These are phyloP conservation scores for Xylaria telfairii DNA, from an alignment of 495 filamentous ascomycete genomes.

Conservation along the genomic window DNA sequence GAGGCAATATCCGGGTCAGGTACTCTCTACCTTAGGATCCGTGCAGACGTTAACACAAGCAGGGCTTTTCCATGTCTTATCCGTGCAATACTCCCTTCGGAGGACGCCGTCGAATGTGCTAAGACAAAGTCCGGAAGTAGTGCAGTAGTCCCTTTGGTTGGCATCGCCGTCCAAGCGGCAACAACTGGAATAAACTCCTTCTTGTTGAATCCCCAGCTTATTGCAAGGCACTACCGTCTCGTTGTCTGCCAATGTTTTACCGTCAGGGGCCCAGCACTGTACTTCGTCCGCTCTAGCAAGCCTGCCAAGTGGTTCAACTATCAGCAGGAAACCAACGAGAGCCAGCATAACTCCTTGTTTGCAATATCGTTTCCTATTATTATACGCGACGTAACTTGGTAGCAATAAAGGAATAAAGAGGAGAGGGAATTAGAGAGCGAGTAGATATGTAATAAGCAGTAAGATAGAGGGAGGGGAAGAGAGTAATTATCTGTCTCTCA, in stretches of 20 bases:
- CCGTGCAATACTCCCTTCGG: slow-evolving; percentile 36
- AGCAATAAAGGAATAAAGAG: neutral
- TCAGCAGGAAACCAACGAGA: neutral
- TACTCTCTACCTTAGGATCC: slow-evolving; percentile 25
- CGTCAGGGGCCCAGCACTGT: slow-evolving; percentile 35
- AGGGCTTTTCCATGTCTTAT: slow-evolving; percentile 34
- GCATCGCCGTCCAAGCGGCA: slow-evolving; percentile 32
- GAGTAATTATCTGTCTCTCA: neutral
- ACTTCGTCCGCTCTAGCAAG: slow-evolving; percentile 21
- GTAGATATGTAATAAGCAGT: neutral
- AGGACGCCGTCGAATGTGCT: slow-evolving; percentile 27
- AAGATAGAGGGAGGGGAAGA: neutral
- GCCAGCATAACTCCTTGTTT: slow-evolving; percentile 17
- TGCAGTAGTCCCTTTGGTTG: slow-evolving; percentile 29
- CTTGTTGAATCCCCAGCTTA: slow-evolving; percentile 35
- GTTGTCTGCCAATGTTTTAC: slow-evolving; percentile 31
- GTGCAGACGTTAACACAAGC: slow-evolving; percentile 35
- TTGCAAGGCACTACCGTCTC: slow-evolving; percentile 36
- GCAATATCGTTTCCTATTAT: neutral
- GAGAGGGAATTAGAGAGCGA: neutral
- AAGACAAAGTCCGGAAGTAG: slow-evolving; percentile 33
- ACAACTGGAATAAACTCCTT: slow-evolving; percentile 38
- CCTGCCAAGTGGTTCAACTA: neutral
- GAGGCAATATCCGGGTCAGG: neutral
- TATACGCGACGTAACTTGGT: neutral